phyloP scores from a whole-genome alignment of 23 red algal species.

The Gracilariopsis chorda region DNA sequence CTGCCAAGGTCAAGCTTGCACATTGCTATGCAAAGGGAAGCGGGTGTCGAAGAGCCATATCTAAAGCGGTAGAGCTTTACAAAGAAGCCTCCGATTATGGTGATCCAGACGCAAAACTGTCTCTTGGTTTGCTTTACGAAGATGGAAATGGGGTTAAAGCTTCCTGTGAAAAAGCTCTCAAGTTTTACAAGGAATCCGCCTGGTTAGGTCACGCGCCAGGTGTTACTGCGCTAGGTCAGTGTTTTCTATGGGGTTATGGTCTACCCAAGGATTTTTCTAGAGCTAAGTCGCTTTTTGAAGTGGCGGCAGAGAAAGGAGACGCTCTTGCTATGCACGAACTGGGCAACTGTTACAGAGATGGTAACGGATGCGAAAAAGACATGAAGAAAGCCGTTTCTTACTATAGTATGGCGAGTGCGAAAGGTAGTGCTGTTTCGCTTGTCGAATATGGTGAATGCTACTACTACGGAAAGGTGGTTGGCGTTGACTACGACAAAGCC shows the following conservation, averaged over 20 bases:
- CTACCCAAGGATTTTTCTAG: not conserved
- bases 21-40: constrained; percentile 46
- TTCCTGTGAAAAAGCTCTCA: not conserved
- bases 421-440: not conserved
- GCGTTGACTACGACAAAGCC: not conserved
- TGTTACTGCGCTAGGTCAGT: constrained; percentile 44
- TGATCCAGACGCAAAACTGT: constrained; percentile 16
- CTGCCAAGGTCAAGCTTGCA: constrained; percentile 7
- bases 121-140: constrained; percentile 27
- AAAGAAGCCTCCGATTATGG: constrained; percentile 8
- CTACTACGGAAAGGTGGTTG: constrained; percentile 25
- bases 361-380: constrained; percentile 6
- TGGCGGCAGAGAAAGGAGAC: not conserved
- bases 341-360: constrained; percentile 38
- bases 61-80: constrained; percentile 36
- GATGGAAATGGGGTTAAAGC: constrained; percentile 38
- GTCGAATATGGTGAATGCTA: constrained; percentile 36
- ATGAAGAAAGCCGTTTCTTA: not conserved
- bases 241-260: constrained; percentile 48
- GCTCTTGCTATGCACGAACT: constrained; percentile 36
- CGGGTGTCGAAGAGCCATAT: not conserved
- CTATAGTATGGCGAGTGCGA: not conserved
- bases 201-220: not conserved
- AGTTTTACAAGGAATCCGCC: constrained; percentile 27
- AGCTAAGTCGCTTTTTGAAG: constrained; percentile 9